Base-by-base conservation (phyloP, 2,329 filamentous ascomycete species). In the Atkinsonella hypoxylon region DNA sequence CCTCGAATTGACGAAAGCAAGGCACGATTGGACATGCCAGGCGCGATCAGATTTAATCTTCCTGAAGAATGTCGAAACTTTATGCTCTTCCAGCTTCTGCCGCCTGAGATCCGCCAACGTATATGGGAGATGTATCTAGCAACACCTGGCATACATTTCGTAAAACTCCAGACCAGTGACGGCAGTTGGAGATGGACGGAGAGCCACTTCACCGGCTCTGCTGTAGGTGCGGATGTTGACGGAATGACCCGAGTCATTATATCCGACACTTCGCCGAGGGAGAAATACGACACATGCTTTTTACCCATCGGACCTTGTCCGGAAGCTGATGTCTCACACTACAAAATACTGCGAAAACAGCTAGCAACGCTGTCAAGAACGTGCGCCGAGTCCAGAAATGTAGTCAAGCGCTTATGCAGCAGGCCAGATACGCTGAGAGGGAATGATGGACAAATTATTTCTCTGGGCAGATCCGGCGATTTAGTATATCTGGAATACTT, bases 401-500 rank as follows among this genome's bases (percentile, higher is more conserved):
- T 65, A 1, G 57, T 53, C 2, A 55, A 54, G 32, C 55, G 54
- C 7, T 47, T 66, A 13, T 49, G 54, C 13, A 49, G 47, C 4
- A 57, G 59, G 7, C 42, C 58, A 2, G 54, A 55, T 13, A 55
- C 57, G 10, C 53, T 69, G 17, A 59, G 55, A 13, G 48, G 66
- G 8, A 45, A 53, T 2, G 56, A 54, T 41, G 63, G 62, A 1
- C 56, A 56, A 13, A 54, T 67, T 38, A 53, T 68, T 9, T 59
- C 61, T 12, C 56, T 68, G 13, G 59, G 59, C 38, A 53, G 51
- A n/a, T 58, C 58, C 1, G 53, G 54, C 5, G 66, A 69, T 32
- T 51, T 67, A 8, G 49, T 68, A 17, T 64, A 62, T 48, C 54
- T 69, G 18, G 67, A 69, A 40, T 70, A 69, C 47, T 51, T 68